Conservation (phyloP, 768 basidiomycete species). For the Exsudoporus frostii region DNA sequence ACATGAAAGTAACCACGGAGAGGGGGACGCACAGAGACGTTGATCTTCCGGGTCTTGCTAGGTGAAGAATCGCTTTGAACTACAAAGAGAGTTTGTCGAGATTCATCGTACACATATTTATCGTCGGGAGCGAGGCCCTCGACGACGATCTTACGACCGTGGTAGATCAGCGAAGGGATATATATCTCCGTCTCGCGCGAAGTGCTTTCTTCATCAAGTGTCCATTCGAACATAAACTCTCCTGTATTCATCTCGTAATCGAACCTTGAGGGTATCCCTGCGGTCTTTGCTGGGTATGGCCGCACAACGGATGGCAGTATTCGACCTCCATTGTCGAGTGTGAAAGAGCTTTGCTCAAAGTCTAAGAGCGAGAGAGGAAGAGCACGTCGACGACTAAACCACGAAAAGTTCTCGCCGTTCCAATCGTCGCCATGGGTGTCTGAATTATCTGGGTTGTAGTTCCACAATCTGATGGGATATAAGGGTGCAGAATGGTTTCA, state of each 20-base stretch:
- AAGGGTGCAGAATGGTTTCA: background rate
- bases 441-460: constrained; percentile 86
- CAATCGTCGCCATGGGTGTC: constrained; percentile 81
- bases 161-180: constrained; percentile 61
- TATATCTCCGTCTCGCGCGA: constrained; percentile 83
- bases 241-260: constrained; percentile 79
- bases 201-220: constrained; percentile 13
- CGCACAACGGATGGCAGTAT: constrained; percentile 78
- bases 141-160: constrained; percentile 55
- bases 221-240: constrained; percentile 64
- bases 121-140: constrained; percentile 52
- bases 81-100: constrained; percentile 73
- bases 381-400: constrained; percentile 71
- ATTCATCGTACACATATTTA: constrained; percentile 55
- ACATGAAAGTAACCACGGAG: constrained; percentile 48
- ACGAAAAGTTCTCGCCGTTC: constrained; percentile 98
- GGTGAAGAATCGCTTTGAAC: constrained; percentile 43
- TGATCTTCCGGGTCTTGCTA: constrained; percentile 47
- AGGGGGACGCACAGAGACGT: constrained; percentile 55
- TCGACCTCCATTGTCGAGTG: constrained; percentile 79
- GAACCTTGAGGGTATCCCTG: constrained; percentile 74
- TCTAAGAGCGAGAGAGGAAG: constrained; percentile 53
- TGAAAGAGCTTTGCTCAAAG: constrained; percentile 58
- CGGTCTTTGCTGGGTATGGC: constrained; percentile 88
- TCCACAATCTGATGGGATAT: constrained; percentile 68